A percentile compares a stretch with the other conserved stretches of the same genome.
These are phyloP conservation scores for Pisolithus thermaeus DNA, from an alignment of 1,284 basidiomycete species.

Conservation along the genomic window DNA sequence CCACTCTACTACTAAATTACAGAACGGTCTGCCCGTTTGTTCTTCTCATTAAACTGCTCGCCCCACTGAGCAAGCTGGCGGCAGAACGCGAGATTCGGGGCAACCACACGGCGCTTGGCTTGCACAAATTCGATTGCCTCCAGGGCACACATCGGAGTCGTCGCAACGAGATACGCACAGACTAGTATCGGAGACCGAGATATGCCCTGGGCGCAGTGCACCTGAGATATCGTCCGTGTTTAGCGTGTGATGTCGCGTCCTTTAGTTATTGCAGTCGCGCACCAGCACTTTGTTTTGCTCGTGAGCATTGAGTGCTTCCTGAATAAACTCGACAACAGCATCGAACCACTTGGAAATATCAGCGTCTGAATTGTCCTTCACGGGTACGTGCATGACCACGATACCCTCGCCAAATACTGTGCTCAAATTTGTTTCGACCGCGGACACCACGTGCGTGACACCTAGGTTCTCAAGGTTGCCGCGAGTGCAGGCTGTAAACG, in stretches of 20 bases:
- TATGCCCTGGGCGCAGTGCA: constrained; percentile 80
- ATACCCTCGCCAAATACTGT: constrained; percentile 44
- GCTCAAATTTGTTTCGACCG: constrained; percentile 45
- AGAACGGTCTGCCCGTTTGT: too few species aligned
- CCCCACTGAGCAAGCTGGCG: constrained; percentile 53
- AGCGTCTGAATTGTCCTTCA: constrained; percentile 48
- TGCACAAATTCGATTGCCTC: constrained; percentile 54
- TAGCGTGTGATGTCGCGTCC: not conserved
- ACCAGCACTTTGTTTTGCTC: constrained; percentile 58
- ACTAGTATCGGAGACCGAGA: constrained; percentile 78
- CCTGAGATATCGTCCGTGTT: constrained; percentile 26
- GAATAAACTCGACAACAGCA: constrained; percentile 58
- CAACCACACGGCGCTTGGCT: constrained; percentile 50
- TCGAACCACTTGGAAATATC: constrained; percentile 59
- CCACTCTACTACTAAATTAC: too few species aligned
- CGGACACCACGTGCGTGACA: constrained; percentile 67
- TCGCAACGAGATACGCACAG: constrained; percentile 74
- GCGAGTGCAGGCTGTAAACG: constrained; percentile 45
- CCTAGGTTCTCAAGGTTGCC: constrained; percentile 45
- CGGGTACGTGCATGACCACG: constrained; percentile 46
- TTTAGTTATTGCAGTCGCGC: constrained; percentile 24
- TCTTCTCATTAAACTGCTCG: constrained; percentile 23
- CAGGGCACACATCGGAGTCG: constrained; percentile 45
- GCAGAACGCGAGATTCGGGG: constrained; percentile 64
- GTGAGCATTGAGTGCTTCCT: constrained; percentile 46